Evolutionary conservation across 495 filamentous ascomycete genomes (phyloP), one percentile per base, ranked within the genome.

Genomic region (Haplographium delicatum): DNA sequence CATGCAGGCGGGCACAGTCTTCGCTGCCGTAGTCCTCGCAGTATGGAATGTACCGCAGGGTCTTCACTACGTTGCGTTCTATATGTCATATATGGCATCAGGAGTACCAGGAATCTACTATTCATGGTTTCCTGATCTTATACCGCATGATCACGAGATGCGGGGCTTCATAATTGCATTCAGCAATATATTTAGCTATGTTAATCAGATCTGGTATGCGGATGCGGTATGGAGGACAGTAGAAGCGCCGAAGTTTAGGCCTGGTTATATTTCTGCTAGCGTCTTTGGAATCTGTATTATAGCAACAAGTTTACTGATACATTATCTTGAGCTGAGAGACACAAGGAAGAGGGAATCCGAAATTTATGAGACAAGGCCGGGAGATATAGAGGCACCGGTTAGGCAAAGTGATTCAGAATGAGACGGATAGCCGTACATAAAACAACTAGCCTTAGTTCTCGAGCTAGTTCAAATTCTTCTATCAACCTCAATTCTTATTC

Each of bases 31-130:
- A 16, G 33, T 50, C 6, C 20, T 56, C 1, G 20, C 26, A 20
- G 58, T 69, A 2, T 80, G 74, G 76, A 64, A 71, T 24, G 68
- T 78, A 0, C 69, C 72, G 1, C 64, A 73, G 30, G 62, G 65
- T 0, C 60, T 71, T 16, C 66, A 70, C 5, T 76, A 70, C 64
- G 72, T 75, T 46, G 74, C 72, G 1, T 55, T 26, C 20, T 55
- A 55, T 20, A 22, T 50, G 1, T 33, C 44, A 10, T 54, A 43
- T 24, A 23, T 47, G 15, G 40, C 7, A 3, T 26, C 34, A 13
- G 51, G 51, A 9, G 51, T 54, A 5, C 51, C 51, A n/a, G 44
- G 51, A 25, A 41, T 54, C 15, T 54, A 26, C 16, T 54, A 48
- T 22, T 20, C 51, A 8, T 54, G 51, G 51, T 54, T 22, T 25